phyloP scores from a whole-genome alignment of 305 asterid genomes.

The Fraxinus xanthoxyloides region DNA sequence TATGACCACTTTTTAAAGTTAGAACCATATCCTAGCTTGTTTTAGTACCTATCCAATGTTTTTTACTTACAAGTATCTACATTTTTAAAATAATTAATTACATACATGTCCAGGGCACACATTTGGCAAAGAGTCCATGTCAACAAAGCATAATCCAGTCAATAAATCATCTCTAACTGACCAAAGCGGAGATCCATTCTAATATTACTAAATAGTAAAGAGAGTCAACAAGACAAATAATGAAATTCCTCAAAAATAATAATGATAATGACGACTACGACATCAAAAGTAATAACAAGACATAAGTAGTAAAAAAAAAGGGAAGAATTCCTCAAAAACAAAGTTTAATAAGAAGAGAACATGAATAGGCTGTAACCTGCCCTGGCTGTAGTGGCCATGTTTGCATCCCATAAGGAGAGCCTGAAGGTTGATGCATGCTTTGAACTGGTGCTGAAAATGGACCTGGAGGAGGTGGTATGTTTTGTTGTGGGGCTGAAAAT shows the following conservation, averaged over 20 bases:
- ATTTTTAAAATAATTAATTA: background rate
- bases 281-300: background rate
- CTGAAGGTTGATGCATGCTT: slow-evolving; percentile 52
- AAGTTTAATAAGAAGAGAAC: background rate
- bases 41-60: background rate
- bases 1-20: background rate
- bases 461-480: slow-evolving; percentile 61
- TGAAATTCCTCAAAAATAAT: background rate
- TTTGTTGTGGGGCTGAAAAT: slow-evolving; percentile 54
- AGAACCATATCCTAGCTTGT: background rate
- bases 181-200: background rate
- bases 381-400: slow-evolving; percentile 73
- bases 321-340: slow-evolving; percentile 2
- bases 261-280: background rate
- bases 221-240: background rate
- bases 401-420: slow-evolving; percentile 72
- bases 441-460: slow-evolving; percentile 59
- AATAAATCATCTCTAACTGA: background rate
- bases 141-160: background rate
- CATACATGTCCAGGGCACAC: background rate
- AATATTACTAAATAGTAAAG: background rate
- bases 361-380: slow-evolving; percentile 49
- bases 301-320: background rate
- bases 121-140: background rate
- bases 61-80: background rate